These are phyloP conservation scores for Escallonia herrerae DNA, from an alignment of 129 eudicot genomes.

Conservation along the genomic window DNA sequence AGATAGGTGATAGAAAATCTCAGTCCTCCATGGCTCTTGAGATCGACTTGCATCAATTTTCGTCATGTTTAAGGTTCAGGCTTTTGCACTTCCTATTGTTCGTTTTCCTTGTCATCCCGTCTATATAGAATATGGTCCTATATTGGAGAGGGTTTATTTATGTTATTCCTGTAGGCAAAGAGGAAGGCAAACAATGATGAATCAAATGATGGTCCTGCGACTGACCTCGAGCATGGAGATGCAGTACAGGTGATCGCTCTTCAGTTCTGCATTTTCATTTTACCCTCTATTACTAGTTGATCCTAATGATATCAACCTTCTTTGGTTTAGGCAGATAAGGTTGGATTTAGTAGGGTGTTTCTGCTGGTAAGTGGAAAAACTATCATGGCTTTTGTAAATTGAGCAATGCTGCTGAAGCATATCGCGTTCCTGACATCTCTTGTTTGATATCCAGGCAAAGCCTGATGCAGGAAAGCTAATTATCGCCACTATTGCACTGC, in stretches of 20 bases:
- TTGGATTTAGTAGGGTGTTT: constrained; percentile 40
- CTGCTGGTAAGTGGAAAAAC: constrained; percentile 29
- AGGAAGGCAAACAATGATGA: constrained; percentile 22
- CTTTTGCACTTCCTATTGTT: background rate
- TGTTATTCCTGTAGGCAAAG: constrained; percentile 20
- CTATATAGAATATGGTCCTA: background rate
- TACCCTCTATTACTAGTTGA: background rate
- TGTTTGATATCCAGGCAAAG: constrained; percentile 28
- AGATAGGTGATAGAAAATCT: background rate
- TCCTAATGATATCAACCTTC: background rate
- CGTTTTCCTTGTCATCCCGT: background rate
- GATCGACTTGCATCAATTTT: background rate
- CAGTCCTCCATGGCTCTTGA: too few relatives aligned
- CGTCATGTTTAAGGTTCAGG: background rate
- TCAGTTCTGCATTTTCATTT: background rate
- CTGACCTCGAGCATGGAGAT: constrained; percentile 41
- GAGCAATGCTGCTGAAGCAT: background rate
- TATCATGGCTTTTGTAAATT: background rate
- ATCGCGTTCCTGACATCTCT: background rate
- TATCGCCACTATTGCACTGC: constrained; percentile 30
- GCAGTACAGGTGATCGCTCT: constrained; percentile 32
- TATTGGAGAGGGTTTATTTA: background rate
- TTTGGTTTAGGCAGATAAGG: constrained; percentile 33
- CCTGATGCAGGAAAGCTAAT: constrained; percentile 40
- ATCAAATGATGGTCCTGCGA: constrained; percentile 21